phyloP scores from a whole-genome alignment of 345 rosid species.

The Eucalyptus fibrosa region DNA sequence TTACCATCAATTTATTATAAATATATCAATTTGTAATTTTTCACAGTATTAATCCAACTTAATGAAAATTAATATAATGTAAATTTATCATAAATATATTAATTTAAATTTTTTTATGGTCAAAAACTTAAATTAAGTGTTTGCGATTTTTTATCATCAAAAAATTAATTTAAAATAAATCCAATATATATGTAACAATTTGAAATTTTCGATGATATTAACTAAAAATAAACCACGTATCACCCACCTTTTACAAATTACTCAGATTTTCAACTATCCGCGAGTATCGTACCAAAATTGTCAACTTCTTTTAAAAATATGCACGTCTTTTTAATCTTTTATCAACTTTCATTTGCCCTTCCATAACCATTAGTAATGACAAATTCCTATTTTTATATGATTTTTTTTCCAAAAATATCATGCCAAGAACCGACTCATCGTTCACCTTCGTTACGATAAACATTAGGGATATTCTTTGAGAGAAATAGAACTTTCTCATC shows the following conservation, averaged over 20 bases:
- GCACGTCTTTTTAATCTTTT: neutral
- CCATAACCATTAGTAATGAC: neutral
- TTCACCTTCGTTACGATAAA: neutral
- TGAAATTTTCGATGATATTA: no score
- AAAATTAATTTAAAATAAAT: no score
- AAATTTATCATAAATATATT: no score
- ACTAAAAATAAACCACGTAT: neutral
- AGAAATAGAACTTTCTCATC: neutral
- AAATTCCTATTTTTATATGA: neutral
- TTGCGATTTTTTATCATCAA: no score
- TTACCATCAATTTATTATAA: neutral
- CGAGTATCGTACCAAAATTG: neutral
- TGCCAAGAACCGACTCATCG: neutral
- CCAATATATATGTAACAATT: neutral
- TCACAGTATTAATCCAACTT: no score
- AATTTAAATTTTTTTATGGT: fast-evolving
- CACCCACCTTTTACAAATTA: no score
- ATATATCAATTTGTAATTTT: neutral
- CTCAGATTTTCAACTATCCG: no score
- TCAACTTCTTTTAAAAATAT: neutral
- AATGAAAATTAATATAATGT: no score
- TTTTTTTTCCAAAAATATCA: neutral
- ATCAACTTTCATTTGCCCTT: neutral
- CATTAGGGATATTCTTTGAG: neutral
- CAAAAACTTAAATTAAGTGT: no score